phyloP scores from a whole-genome alignment of 495 filamentous ascomycete genomes.

The Penicillium canescens region DNA sequence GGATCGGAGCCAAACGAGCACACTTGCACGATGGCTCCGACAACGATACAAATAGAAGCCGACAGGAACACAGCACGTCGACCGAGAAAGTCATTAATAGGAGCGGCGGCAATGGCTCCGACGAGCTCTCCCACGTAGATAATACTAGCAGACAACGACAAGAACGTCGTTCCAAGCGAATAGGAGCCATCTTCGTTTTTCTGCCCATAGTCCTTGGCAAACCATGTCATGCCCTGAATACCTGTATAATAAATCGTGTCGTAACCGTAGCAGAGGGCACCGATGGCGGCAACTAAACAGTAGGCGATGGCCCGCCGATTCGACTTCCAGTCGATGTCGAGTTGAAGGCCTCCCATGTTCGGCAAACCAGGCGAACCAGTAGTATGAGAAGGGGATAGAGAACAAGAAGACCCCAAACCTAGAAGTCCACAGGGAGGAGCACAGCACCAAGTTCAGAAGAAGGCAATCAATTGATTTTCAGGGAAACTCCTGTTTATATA shows the following conservation, averaged over 20 bases:
- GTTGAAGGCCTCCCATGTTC: slow-evolving; percentile 12
- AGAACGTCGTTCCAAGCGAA: slow-evolving; percentile 17
- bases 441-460: neutral
- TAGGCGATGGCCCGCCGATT: slow-evolving; percentile 26
- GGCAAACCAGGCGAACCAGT: neutral
- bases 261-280: slow-evolving; percentile 29
- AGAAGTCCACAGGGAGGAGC: neutral
- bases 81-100: slow-evolving; percentile 23
- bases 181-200: slow-evolving; percentile 14
- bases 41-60: slow-evolving; percentile 20
- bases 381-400: neutral
- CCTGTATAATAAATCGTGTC: slow-evolving; percentile 33
- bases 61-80: slow-evolving; percentile 20
- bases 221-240: slow-evolving; percentile 26
- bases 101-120: slow-evolving; percentile 21
- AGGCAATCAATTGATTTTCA: neutral
- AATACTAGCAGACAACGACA: slow-evolving; percentile 22
- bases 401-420: neutral
- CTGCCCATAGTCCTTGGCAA: slow-evolving; percentile 23
- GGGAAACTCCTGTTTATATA: neutral
- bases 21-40: slow-evolving; percentile 23
- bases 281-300: slow-evolving; percentile 26
- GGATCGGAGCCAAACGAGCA: slow-evolving; percentile 18
- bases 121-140: slow-evolving; percentile 30
- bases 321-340: slow-evolving; percentile 22